Evolutionary conservation across 495 filamentous ascomycete species (phyloP).

Genomic region (Amniculicola lignicola): DNA sequence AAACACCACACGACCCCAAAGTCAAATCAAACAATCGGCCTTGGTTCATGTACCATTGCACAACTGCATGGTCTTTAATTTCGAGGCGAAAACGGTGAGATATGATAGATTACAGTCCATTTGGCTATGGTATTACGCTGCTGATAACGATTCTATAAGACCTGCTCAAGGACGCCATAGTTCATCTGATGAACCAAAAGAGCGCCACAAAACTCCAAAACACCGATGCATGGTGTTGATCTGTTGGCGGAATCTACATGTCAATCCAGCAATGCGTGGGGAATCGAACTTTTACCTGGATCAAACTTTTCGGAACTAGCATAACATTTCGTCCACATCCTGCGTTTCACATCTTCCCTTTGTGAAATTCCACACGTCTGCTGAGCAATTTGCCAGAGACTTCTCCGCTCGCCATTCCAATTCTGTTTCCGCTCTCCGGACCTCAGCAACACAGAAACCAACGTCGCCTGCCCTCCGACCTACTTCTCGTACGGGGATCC

Average conservation of each 20-base stretch:
- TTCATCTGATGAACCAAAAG: slow-evolving; percentile 7
- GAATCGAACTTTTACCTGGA: too few relatives aligned
- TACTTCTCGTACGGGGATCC: slow-evolving; percentile 33
- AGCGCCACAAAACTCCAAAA: slow-evolving; percentile 16
- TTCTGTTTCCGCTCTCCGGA: slow-evolving; percentile 35
- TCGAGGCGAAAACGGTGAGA: neutral
- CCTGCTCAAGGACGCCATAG: slow-evolving; percentile 10
- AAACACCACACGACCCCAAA: too few relatives aligned
- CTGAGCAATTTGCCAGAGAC: slow-evolving; percentile 35
- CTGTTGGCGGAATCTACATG: too few relatives aligned
- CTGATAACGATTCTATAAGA: slow-evolving; percentile 25
- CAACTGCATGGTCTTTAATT: too few relatives aligned
- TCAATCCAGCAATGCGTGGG: too few relatives aligned
- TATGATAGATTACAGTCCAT: slow-evolving; percentile 6
- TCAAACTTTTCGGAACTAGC: too few relatives aligned
- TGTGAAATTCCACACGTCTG: slow-evolving; percentile 37
- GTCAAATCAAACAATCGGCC: too few relatives aligned
- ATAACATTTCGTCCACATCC: slow-evolving; percentile 7
- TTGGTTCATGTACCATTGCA: too few relatives aligned
- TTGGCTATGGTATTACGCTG: slow-evolving; percentile 13
- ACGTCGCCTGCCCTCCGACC: slow-evolving; percentile 39
- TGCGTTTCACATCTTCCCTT: slow-evolving; percentile 21
- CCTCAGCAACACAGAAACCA: slow-evolving; percentile 40
- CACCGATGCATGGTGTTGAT: slow-evolving; percentile 29
- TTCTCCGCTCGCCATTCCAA: slow-evolving; percentile 38